Base-by-base conservation (phyloP, 169 alveolate genomes). In the Babesia bigemina region DNA sequence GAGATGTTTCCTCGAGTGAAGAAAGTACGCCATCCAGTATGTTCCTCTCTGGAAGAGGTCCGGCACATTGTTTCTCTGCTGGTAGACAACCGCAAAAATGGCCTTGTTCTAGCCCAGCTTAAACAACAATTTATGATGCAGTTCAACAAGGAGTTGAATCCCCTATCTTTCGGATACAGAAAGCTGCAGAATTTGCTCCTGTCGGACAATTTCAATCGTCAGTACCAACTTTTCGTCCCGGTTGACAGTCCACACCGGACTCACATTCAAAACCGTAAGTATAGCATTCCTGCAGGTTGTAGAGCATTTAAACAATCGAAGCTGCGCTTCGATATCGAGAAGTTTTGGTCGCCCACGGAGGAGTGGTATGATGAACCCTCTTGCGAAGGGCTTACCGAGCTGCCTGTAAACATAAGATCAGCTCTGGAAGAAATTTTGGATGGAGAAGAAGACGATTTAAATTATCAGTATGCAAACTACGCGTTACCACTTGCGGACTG, bases 81-180 rank as follows among this genome's bases (percentile, higher is more conserved):
- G 79, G 93, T 89, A n/a, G 93, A 89, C 56, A 72, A 79, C 65
- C 84, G 86, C 50, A 83, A 67, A 17, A 84, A 83, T 60, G 93
- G 93, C 24, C 81, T 89, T 19, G 93, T 89, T 0, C 49, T 89
- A 44, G 93, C 93, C 0, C 93, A 89, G 86, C 65, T 89, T 45
- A 89, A 89, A 53, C 93, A 89, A 39, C 93, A 89, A 47, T 89
- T 89, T 58, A 79, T 89, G 79, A 65, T 89, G 50, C 92, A 89
- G 58, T 89, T 82, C 50, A 85, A 89, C 73, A 79, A 84, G 73
- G 93, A 89, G 63, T 73, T 89, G 57, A 85, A 89, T 55, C 90
- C 92, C 13, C 59, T 89, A 17, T 75, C 75, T 28, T 89, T 89
- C 70, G 93, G 93, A 3, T 89, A 63, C 63, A 63, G 91, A 33